Percentiles rank a stretch among this genome's conserved stretches.
These are phyloP conservation scores for Trichocladium antarcticum DNA, from an alignment of 495 filamentous ascomycete genomes.

Conservation along the genomic window DNA sequence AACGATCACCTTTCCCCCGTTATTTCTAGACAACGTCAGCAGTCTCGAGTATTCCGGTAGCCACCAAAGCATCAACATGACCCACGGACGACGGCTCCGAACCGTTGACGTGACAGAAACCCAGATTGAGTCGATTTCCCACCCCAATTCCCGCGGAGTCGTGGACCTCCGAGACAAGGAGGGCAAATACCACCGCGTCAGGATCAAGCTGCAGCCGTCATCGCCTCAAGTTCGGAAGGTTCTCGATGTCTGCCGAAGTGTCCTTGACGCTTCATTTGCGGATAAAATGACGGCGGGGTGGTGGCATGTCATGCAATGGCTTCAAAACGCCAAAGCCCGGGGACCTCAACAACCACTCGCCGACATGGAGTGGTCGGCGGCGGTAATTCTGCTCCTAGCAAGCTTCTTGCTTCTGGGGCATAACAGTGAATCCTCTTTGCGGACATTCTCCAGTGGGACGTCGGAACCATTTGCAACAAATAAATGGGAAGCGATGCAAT, in stretches of 20 bases:
- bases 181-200: constrained; percentile 50
- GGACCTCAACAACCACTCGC: constrained; percentile 18
- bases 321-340: constrained; percentile 40
- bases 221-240: constrained; percentile 48
- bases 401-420: constrained; percentile 34
- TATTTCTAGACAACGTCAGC: constrained; percentile 28
- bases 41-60: constrained; percentile 32
- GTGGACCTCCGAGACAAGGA: constrained; percentile 55
- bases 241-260: constrained; percentile 50
- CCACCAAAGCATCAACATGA: constrained; percentile 8
- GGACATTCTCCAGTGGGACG: neutral
- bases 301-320: constrained; percentile 67
- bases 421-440: constrained; percentile 11
- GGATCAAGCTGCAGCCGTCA: constrained; percentile 54
- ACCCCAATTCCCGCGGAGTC: constrained; percentile 42
- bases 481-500: constrained; percentile 32
- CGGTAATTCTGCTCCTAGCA: constrained; percentile 58
- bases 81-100: constrained; percentile 1
- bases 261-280: constrained; percentile 47
- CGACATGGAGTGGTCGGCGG: constrained; percentile 67
- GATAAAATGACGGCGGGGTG: constrained; percentile 59
- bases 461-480: constrained; percentile 6
- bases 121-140: constrained; percentile 33
- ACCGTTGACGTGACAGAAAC: constrained; percentile 19
- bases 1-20: constrained; percentile 42